Conservation (phyloP, 768 basidiomycete species). For the Phaeolepiota aurea region DNA sequence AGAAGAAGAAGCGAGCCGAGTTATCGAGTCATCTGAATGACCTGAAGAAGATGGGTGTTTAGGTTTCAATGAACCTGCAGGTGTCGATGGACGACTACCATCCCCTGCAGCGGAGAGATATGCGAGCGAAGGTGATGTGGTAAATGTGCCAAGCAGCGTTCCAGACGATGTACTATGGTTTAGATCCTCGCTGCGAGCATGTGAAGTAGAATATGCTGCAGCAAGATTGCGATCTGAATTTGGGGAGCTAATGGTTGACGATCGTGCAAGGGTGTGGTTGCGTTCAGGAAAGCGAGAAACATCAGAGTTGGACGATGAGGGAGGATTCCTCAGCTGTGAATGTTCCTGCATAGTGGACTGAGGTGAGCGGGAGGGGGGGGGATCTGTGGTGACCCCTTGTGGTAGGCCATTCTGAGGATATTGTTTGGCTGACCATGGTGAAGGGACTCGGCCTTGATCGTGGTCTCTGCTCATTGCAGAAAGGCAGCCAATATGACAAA, state of each 20-base stretch:
- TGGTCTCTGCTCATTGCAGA: conserved; percentile 28
- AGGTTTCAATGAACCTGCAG: conserved; percentile 39
- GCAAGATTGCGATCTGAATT: conserved; percentile 46
- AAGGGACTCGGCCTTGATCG: conserved; percentile 22
- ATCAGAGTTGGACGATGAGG: conserved; percentile 25
- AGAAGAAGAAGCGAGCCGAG: conserved; percentile 37
- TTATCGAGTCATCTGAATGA: conserved; percentile 39
- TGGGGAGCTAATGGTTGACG: conserved; percentile 51
- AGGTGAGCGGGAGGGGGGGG: conserved; percentile 13
- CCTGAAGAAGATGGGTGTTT: conserved; percentile 46
- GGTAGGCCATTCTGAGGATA: conserved; percentile 12
- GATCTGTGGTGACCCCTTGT: conserved; percentile 17
- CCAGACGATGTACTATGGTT: conserved; percentile 37
- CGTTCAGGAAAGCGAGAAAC: conserved; percentile 39
- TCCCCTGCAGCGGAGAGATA: conserved; percentile 32
- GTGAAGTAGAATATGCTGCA: conserved; percentile 26
- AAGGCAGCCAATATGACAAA: conserved; percentile 1
- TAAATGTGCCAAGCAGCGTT: conserved; percentile 12
- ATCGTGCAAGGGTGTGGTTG: conserved; percentile 48
- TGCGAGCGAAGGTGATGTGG: conserved; percentile 32
- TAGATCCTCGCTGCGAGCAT: conserved; percentile 67
- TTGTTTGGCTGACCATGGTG: conserved; percentile 24
- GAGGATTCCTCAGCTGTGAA: conserved; percentile 14
- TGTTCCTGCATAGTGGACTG: conserved; percentile 10
- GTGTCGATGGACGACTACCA: conserved; percentile 50